A percentile compares a stretch with the other conserved stretches of the same genome.
These are phyloP conservation scores for Phytophthora pini DNA, from an alignment of 352 stramenopile species.

Conservation along the genomic window DNA sequence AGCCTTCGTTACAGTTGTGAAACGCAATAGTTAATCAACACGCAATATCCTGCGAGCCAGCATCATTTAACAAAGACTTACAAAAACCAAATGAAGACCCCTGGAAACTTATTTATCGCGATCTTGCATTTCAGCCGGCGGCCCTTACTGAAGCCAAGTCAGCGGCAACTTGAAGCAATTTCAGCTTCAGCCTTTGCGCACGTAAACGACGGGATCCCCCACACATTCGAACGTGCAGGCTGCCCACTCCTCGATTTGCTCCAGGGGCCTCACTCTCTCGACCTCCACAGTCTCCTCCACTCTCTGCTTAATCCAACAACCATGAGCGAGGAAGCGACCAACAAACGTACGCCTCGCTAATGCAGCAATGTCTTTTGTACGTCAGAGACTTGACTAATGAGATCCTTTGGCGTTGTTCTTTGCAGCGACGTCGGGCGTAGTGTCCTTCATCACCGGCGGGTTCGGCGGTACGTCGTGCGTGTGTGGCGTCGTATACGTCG, in stretches of 20 bases:
- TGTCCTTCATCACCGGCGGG: conserved; percentile 95
- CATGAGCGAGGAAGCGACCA: conserved; percentile 56
- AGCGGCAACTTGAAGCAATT: conserved; percentile 35
- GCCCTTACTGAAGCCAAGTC: conserved; percentile 29
- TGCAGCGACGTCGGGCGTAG: conserved; percentile 82
- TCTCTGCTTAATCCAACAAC: conserved; percentile 4
- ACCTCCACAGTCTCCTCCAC: conserved; percentile 4
- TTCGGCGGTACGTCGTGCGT: conserved; percentile 78
- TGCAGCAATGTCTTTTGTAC: background rate
- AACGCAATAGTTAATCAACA: conserved; percentile 30
- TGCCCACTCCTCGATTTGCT: conserved; percentile 26
- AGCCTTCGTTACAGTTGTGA: conserved; percentile 4
- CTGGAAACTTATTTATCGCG: conserved; percentile 1
- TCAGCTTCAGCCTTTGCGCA: conserved; percentile 28
- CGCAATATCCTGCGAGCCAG: conserved; percentile 18
- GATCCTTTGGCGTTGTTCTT: background rate
- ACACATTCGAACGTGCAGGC: conserved; percentile 40
- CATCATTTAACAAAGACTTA: conserved; percentile 13
- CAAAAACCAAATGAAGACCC: conserved; percentile 16
- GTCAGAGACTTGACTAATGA: background rate
- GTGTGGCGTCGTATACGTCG: background rate
- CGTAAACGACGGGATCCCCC: conserved; percentile 46
- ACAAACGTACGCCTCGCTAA: conserved; percentile 34
- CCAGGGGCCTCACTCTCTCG: conserved; percentile 17
- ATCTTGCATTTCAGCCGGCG: conserved; percentile 37